Evolutionary conservation across 345 rosid genomes (phyloP).

Genomic region (Brassica juncea): DNA sequence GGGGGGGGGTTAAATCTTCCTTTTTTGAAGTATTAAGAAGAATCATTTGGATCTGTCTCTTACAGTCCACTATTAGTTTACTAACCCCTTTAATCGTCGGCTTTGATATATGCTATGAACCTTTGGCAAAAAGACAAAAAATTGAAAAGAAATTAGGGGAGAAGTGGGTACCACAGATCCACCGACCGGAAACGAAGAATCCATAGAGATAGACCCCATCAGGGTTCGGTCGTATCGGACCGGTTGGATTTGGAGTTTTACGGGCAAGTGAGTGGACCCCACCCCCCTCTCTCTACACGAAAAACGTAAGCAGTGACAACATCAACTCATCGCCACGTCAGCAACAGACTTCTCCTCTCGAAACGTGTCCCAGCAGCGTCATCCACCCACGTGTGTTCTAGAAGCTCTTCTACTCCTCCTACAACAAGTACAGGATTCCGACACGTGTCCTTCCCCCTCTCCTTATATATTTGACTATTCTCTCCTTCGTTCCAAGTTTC

Average conservation of each 20-base stretch:
- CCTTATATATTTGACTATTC: slow-evolving; percentile 53
- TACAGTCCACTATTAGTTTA: not conserved
- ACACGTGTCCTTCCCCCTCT: slow-evolving; percentile 43
- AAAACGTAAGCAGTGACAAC: slow-evolving; percentile 94
- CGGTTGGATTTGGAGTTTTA: slow-evolving; percentile 33
- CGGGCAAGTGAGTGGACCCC: slow-evolving; percentile 20
- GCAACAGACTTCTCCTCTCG: slow-evolving; percentile 26
- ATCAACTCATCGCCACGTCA: slow-evolving; percentile 43
- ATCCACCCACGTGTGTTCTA: slow-evolving; percentile 69
- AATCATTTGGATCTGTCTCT: not conserved
- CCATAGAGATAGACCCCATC: slow-evolving; percentile 21
- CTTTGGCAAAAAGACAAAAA: slow-evolving; percentile 22
- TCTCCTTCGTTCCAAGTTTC: slow-evolving; percentile 58
- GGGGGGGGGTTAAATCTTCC: not conserved
- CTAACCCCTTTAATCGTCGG: not conserved
- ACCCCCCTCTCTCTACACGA: not conserved
- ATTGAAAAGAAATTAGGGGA: not conserved
- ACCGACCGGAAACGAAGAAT: slow-evolving; percentile 41
- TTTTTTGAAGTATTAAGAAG: not conserved
- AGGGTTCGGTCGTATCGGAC: slow-evolving; percentile 37
- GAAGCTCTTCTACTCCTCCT: slow-evolving; percentile 34
- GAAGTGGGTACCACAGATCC: slow-evolving; percentile 35
- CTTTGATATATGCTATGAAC: not conserved
- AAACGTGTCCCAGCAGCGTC: slow-evolving; percentile 42
- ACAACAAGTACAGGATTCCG: not conserved